Conservation (phyloP, 192 early-diverging fungal species). For the Coemansia sp. region DNA sequence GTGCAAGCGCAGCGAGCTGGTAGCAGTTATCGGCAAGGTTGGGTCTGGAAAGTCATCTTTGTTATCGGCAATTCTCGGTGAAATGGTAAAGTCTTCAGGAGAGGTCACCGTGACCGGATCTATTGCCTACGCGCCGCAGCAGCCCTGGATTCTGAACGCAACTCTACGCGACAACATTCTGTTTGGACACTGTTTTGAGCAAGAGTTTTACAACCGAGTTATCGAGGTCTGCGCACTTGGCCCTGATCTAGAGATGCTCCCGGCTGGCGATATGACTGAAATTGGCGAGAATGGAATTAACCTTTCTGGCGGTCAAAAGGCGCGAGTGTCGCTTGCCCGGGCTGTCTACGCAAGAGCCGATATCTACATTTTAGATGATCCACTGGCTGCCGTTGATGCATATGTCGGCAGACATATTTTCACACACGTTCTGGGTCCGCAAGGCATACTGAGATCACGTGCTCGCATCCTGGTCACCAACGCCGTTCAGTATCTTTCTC, state of each 20-base stretch:
- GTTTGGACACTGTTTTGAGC: constrained; percentile 59
- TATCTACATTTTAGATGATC: constrained; percentile 68
- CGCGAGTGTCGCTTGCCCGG: constrained; percentile 65
- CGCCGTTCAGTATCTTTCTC: constrained; percentile 54
- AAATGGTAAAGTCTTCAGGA: constrained; percentile 46
- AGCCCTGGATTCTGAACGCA: constrained; percentile 67
- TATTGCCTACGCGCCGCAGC: constrained; percentile 61
- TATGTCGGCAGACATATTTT: constrained; percentile 63
- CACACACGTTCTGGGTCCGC: constrained; percentile 51
- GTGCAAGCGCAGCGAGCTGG: constrained; percentile 52
- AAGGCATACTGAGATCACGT: constrained; percentile 49
- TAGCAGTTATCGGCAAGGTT: constrained; percentile 61
- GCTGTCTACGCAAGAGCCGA: constrained; percentile 66
- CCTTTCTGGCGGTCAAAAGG: constrained; percentile 62
- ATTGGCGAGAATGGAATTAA: constrained; percentile 68
- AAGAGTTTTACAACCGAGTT: constrained; percentile 55
- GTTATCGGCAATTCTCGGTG: constrained; percentile 59
- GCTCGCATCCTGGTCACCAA: constrained; percentile 64
- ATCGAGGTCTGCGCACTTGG: constrained; percentile 57
- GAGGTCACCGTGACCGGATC: constrained; percentile 20
- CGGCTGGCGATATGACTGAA: constrained; percentile 55
- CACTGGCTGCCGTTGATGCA: constrained; percentile 67
- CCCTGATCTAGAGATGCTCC: constrained; percentile 58
- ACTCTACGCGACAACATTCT: constrained; percentile 66
- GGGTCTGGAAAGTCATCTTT: constrained; percentile 69